Percentiles rank a stretch among this genome's conserved stretches.
Evolutionary conservation across 257 asterid genomes (phyloP).

Genomic region (Cinchona pubescens): DNA sequence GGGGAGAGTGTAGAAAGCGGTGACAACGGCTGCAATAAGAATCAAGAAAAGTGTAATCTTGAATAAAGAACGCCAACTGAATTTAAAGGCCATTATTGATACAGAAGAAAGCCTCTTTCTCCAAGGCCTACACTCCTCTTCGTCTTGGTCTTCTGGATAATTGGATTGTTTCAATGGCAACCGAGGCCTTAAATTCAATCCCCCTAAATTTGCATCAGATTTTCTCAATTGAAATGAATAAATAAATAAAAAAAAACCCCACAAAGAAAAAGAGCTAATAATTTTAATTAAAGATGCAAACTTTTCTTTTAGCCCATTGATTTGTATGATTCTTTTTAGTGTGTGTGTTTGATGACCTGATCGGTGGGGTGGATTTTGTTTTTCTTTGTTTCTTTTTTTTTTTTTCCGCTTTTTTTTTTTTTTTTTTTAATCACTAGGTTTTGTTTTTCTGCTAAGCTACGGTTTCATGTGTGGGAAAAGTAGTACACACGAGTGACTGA

Average conservation of each 20-base stretch:
- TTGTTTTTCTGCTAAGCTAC: neutral
- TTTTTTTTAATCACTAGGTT: neutral
- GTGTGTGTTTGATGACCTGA: neutral
- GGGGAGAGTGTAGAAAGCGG: conserved; percentile 90
- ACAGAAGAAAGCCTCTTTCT: conserved; percentile 57
- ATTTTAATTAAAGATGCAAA: neutral
- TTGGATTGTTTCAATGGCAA: conserved; percentile 72
- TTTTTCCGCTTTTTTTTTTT: neutral
- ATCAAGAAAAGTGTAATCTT: conserved; percentile 51
- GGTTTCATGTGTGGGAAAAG: neutral
- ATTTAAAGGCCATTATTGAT: conserved; percentile 58
- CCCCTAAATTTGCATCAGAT: conserved; percentile 89
- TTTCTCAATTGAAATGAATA: conserved; percentile 17
- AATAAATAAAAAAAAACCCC: neutral
- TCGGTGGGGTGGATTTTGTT: neutral
- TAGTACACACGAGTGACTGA: neutral
- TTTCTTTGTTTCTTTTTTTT: no score
- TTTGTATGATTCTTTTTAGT: neutral
- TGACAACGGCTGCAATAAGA: conserved; percentile 57
- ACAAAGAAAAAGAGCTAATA: neutral
- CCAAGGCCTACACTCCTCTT: conserved; percentile 81
- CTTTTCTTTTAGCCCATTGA: conserved; percentile 21
- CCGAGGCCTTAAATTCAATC: conserved; percentile 81
- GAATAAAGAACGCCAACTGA: conserved; percentile 61
- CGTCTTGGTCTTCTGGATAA: conserved; percentile 49